phyloP scores from a whole-genome alignment of 176 grass and related monocot species.

The Areca catechu region DNA sequence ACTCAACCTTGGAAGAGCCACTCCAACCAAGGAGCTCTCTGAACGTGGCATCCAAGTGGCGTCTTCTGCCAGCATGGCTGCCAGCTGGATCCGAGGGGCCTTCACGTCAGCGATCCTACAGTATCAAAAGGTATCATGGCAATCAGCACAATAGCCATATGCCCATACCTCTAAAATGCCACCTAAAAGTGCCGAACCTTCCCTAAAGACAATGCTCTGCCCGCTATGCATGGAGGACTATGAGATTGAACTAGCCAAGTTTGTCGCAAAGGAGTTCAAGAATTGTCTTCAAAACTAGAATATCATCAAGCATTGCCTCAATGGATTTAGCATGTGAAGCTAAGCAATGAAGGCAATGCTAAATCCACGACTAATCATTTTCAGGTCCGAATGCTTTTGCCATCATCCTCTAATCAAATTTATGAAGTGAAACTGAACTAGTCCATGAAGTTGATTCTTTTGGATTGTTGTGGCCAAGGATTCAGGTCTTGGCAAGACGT shows the following conservation, averaged over 20 bases:
- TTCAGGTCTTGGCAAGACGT: no score
- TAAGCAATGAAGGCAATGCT: background rate
- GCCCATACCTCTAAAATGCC: slow-evolving; percentile 8
- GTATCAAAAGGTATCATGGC: slow-evolving; percentile 6
- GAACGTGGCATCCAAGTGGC: no score
- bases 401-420: background rate
- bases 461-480: background rate
- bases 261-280: slow-evolving; percentile 22
- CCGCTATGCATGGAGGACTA: slow-evolving; percentile 44
- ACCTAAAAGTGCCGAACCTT: background rate
- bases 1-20: no score
- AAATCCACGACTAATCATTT: slow-evolving; percentile 30
- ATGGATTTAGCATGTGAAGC: slow-evolving; percentile 49
- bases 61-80: no score
- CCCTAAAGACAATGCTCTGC: slow-evolving; percentile 32
- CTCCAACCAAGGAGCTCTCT: no score
- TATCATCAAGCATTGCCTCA: slow-evolving; percentile 43
- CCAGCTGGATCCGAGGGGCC: no score
- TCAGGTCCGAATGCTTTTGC: background rate
- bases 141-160: slow-evolving; percentile 10
- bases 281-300: slow-evolving; percentile 24
- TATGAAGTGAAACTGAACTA: no score
- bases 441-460: background rate
- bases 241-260: slow-evolving; percentile 50
- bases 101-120: no score